Evolutionary conservation across 1,139 yeast genomes (phyloP).

Genomic region (Pichia cactophila): DNA sequence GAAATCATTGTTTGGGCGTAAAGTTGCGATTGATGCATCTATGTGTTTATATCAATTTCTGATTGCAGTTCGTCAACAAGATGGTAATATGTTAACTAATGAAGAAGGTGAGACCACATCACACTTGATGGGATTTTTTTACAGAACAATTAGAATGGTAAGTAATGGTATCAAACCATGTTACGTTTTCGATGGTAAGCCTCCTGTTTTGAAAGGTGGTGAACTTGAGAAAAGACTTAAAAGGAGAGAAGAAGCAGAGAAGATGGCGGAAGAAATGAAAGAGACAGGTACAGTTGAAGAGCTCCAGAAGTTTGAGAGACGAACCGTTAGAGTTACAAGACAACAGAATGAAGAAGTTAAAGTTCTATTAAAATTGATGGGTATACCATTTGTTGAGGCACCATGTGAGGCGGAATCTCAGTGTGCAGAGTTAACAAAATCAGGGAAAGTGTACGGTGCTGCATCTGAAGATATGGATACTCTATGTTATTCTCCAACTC

Average conservation of each 20-base stretch:
- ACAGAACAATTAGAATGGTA: slow-evolving; percentile 80
- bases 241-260: slow-evolving; percentile 77
- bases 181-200: slow-evolving; percentile 95
- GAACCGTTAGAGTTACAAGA: slow-evolving; percentile 80
- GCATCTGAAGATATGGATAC: slow-evolving; percentile 99
- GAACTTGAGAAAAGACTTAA: slow-evolving; percentile 82
- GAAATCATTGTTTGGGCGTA: slow-evolving; percentile 82
- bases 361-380: slow-evolving; percentile 73
- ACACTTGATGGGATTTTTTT: slow-evolving; percentile 92
- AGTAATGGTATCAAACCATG: slow-evolving; percentile 93
- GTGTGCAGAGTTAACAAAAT: slow-evolving; percentile 85
- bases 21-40: slow-evolving; percentile 81
- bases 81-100: slow-evolving; percentile 86
- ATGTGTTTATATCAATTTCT: slow-evolving; percentile 93
- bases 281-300: slow-evolving; percentile 80
- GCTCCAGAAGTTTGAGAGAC: slow-evolving; percentile 66
- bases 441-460: slow-evolving; percentile 90
- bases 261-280: slow-evolving; percentile 61
- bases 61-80: slow-evolving; percentile 93
- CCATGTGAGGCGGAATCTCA: slow-evolving; percentile 99
- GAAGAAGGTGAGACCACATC: slow-evolving; percentile 93
- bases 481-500: slow-evolving; percentile 82
- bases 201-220: slow-evolving; percentile 83
- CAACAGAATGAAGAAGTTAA: slow-evolving; percentile 96
- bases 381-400: slow-evolving; percentile 86